Evolutionary conservation across 2,329 filamentous ascomycete genomes (phyloP).

Genomic region (Mycosphaerella sp.): DNA sequence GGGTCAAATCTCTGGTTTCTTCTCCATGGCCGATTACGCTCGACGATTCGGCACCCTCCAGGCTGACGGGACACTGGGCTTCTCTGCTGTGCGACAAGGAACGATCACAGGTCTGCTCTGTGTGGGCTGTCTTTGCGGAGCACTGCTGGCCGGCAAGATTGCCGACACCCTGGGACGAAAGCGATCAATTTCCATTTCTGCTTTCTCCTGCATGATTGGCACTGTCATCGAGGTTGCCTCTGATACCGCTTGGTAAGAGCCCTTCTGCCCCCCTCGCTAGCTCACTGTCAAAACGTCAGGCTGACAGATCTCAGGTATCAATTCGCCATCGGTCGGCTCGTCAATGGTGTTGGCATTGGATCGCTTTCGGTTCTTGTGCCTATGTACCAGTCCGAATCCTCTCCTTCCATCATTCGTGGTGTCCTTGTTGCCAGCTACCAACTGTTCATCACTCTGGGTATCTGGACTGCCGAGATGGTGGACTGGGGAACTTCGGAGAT

Average conservation of each 20-base stretch:
- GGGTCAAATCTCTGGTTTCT: slow-evolving; percentile 51
- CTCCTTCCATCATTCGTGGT: slow-evolving; percentile 57
- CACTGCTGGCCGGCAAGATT: slow-evolving; percentile 41
- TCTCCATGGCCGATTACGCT: slow-evolving; percentile 47
- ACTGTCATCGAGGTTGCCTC: slow-evolving; percentile 42
- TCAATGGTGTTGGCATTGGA: slow-evolving; percentile 41
- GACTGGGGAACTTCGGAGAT: slow-evolving; percentile 28
- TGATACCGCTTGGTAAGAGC: slow-evolving; percentile 32
- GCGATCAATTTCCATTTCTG: slow-evolving; percentile 45
- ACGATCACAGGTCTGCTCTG: slow-evolving; percentile 42
- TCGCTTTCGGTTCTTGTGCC: slow-evolving; percentile 54
- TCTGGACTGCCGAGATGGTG: slow-evolving; percentile 34
- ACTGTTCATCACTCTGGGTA: slow-evolving; percentile 43
- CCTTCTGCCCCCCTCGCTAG: background rate
- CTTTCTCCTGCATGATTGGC: slow-evolving; percentile 40
- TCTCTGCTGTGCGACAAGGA: slow-evolving; percentile 34
- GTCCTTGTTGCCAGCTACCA: slow-evolving; percentile 51
- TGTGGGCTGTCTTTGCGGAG: slow-evolving; percentile 40
- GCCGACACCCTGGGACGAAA: slow-evolving; percentile 49
- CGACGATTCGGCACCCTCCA: slow-evolving; percentile 50
- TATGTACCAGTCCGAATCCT: slow-evolving; percentile 61
- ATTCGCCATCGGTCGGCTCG: slow-evolving; percentile 44
- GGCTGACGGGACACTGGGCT: slow-evolving; percentile 36
- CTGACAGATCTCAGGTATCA: slow-evolving; percentile 24
- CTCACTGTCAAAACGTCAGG: background rate